phyloP scores from a whole-genome alignment of 495 filamentous ascomycete genomes.

The Aspergillus baeticus region DNA sequence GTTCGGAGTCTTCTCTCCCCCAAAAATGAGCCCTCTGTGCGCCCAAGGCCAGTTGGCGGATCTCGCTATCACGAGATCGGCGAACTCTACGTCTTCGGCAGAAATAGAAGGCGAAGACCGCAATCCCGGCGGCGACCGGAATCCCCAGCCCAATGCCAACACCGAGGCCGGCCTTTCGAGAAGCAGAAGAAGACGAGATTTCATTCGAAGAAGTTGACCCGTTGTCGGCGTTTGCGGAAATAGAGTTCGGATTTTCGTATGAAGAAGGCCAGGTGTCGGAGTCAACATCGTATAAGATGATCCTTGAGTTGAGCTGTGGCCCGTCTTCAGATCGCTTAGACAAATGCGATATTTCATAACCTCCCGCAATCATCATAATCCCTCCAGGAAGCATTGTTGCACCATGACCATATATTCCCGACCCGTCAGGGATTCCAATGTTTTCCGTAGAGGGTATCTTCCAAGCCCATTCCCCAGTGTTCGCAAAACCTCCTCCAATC shows the following conservation, averaged over 20 bases:
- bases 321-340: slow-evolving; percentile 38
- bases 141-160: slow-evolving; percentile 72
- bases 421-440: slow-evolving; percentile 41
- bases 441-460: slow-evolving; percentile 50
- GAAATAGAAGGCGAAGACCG: slow-evolving; percentile 59
- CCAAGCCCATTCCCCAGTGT: slow-evolving; percentile 72
- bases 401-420: slow-evolving; percentile 82
- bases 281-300: slow-evolving; percentile 77
- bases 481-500: slow-evolving; percentile 68
- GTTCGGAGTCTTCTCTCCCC: slow-evolving; percentile 31
- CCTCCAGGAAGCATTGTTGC: slow-evolving; percentile 79
- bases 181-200: slow-evolving; percentile 26
- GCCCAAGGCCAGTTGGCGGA: slow-evolving; percentile 51
- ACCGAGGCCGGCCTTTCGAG: slow-evolving; percentile 65
- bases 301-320: slow-evolving; percentile 37
- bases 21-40: slow-evolving; percentile 48
- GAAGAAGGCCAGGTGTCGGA: slow-evolving; percentile 66
- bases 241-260: slow-evolving; percentile 59
- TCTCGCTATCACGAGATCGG: slow-evolving; percentile 48
- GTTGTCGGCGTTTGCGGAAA: neutral
- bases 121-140: slow-evolving; percentile 48
- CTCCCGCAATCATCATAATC: slow-evolving; percentile 87
- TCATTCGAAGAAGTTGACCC: neutral
- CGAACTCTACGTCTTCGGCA: slow-evolving; percentile 48
- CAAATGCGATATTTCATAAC: slow-evolving; percentile 63